These are phyloP conservation scores for Przewalskia tangutica DNA, from an alignment of 257 asterid species.

Conservation along the genomic window DNA sequence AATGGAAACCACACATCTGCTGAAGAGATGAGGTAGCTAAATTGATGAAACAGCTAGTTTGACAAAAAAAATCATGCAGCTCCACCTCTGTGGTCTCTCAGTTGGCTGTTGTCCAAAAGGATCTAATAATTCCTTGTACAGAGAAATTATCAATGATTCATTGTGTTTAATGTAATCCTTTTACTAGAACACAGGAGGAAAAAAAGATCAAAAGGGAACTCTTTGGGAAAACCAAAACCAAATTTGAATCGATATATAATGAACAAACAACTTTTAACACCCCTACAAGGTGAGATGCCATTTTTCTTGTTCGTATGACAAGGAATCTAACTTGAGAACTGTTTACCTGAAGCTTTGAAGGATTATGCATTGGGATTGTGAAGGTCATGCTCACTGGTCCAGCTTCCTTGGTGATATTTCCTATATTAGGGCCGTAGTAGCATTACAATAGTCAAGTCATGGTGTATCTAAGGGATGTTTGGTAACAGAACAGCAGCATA, in stretches of 20 bases:
- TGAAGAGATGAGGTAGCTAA: not conserved
- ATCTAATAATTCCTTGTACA: not conserved
- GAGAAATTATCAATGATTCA: not conserved
- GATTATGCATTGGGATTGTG: slow-evolving; percentile 95
- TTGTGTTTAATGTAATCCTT: not conserved
- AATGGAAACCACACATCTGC: not conserved
- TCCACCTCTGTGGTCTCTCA: not conserved
- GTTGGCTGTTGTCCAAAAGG: not conserved
- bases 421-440: slow-evolving; percentile 26
- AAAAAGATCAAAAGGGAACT: not conserved
- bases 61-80: not conserved
- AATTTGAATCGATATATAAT: not conserved
- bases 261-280: not conserved
- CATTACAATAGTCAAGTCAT: slow-evolving; percentile 1
- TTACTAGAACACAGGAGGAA: not conserved
- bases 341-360: slow-evolving; percentile 91
- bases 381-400: slow-evolving; percentile 99
- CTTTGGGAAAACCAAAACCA: not conserved
- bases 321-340: not conserved
- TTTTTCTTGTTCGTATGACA: not conserved
- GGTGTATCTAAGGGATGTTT: not conserved
- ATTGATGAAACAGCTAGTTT: not conserved
- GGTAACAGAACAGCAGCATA: not conserved
- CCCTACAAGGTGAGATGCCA: not conserved
- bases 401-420: slow-evolving; percentile 95